Evolutionary conservation across 805 yeast genomes (phyloP).

Genomic region (Isabelozyma pseudorhagii): DNA sequence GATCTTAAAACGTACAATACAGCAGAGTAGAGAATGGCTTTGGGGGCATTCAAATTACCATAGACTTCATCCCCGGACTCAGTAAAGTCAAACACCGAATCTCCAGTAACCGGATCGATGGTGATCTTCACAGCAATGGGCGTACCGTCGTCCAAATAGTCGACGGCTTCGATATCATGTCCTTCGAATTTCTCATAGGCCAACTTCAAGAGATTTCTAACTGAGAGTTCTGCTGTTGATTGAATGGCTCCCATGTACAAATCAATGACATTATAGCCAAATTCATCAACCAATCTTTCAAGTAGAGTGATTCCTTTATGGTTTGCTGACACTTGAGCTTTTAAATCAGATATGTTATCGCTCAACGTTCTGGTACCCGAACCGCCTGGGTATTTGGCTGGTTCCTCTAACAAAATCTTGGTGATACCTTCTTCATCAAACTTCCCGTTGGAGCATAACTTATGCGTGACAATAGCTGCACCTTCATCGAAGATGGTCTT

Average conservation of each 20-base stretch:
- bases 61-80: slow-evolving; percentile 87
- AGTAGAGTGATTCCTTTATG: slow-evolving; percentile 76
- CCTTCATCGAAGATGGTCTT: slow-evolving; percentile 87
- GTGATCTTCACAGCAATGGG: slow-evolving; percentile 54
- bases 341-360: slow-evolving; percentile 70
- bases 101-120: slow-evolving; percentile 46
- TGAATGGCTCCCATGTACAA: slow-evolving; percentile 37
- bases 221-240: slow-evolving; percentile 31
- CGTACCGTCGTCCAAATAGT: slow-evolving; percentile 81
- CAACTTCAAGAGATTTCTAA: slow-evolving; percentile 25
- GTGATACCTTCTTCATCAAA: slow-evolving; percentile 74
- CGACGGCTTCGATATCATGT: slow-evolving; percentile 48
- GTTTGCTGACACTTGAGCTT: slow-evolving; percentile 73
- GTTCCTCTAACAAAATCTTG: slow-evolving; percentile 61
- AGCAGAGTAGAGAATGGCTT: slow-evolving; percentile 85
- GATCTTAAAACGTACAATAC: slow-evolving; percentile 84
- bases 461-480: slow-evolving; percentile 77
- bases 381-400: slow-evolving; percentile 80
- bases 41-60: slow-evolving; percentile 91
- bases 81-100: slow-evolving; percentile 75
- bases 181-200: slow-evolving; percentile 40
- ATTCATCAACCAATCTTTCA: slow-evolving; percentile 57
- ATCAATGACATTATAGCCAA: slow-evolving; percentile 41
- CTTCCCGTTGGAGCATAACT: slow-evolving; percentile 62
- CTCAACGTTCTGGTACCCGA: slow-evolving; percentile 82